A percentile compares a stretch with the other conserved stretches of the same genome.
Evolutionary conservation across 306 rosid genomes (phyloP).

Genomic region (Acacia acuminata): DNA sequence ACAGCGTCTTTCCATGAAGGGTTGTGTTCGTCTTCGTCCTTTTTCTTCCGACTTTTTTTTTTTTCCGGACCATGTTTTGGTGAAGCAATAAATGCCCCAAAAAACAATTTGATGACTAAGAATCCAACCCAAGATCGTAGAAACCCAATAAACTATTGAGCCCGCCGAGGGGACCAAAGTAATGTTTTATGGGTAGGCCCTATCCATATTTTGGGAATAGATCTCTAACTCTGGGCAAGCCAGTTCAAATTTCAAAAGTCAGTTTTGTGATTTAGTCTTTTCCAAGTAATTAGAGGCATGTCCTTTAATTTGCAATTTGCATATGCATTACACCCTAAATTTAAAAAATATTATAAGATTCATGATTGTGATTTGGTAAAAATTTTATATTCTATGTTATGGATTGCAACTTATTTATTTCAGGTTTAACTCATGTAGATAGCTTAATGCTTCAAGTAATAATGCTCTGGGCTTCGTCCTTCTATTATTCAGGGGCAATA

Average conservation of each 20-base stretch:
- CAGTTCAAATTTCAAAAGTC: not conserved
- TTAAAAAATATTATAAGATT: too few relatives aligned
- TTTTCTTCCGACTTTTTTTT: too few relatives aligned
- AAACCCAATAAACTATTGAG: not conserved
- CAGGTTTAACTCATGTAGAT: not conserved
- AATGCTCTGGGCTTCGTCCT: not conserved
- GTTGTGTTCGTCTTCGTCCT: not conserved
- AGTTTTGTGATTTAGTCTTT: not conserved
- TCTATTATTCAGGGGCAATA: not conserved
- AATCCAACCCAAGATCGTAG: not conserved
- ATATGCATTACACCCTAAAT: not conserved
- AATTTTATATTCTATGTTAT: too few relatives aligned
- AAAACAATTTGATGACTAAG: not conserved
- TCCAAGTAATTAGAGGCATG: too few relatives aligned
- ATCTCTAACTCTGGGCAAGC: not conserved
- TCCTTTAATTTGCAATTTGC: not conserved
- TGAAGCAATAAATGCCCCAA: not conserved
- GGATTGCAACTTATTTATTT: too few relatives aligned
- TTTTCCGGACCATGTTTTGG: not conserved
- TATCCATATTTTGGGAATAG: not conserved
- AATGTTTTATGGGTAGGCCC: not conserved
- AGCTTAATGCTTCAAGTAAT: not conserved
- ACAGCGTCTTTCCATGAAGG: not conserved
- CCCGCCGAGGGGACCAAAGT: not conserved
- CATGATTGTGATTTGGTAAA: too few relatives aligned